phyloP scores from a whole-genome alignment of 805 yeast species.

The Metschnikowia amazonensis region DNA sequence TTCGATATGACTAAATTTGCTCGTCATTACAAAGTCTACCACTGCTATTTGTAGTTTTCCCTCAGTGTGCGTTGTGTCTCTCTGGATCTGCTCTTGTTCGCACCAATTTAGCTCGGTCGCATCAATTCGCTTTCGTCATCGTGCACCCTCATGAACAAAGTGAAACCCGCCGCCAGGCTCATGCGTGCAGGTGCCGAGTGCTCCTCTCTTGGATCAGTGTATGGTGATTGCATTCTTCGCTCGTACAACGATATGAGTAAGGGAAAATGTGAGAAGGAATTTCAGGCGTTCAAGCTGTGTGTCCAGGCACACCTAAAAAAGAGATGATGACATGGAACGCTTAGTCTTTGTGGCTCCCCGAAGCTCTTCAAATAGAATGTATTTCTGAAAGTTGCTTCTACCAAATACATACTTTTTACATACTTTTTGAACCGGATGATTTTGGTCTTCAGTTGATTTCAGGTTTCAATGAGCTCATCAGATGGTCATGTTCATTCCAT shows the following conservation, averaged over 20 bases:
- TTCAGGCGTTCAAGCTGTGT: constrained; percentile 47
- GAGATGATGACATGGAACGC: background rate
- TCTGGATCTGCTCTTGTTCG: background rate
- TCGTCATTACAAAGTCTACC: too few relatives aligned
- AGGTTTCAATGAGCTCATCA: too few relatives aligned
- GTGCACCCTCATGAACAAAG: constrained; percentile 16
- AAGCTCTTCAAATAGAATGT: too few relatives aligned
- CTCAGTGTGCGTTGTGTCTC: background rate
- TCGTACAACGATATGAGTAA: constrained; percentile 48
- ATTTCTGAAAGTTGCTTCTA: too few relatives aligned
- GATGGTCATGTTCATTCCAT: too few relatives aligned
- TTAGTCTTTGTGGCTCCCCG: background rate
- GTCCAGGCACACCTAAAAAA: constrained; percentile 36
- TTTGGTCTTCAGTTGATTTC: too few relatives aligned
- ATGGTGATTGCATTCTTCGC: constrained; percentile 53
- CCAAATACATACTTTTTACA: too few relatives aligned
- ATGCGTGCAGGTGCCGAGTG: constrained; percentile 40
- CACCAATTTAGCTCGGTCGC: background rate
- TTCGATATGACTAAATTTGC: too few relatives aligned
- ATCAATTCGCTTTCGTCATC: background rate
- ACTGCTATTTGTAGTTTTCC: too few relatives aligned
- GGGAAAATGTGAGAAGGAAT: constrained; percentile 53
- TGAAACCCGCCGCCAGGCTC: constrained; percentile 43
- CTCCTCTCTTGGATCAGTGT: constrained; percentile 41
- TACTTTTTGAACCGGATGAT: too few relatives aligned